phyloP scores from a whole-genome alignment of 1,284 basidiomycete species.

The Paramarasmius palmivorus region DNA sequence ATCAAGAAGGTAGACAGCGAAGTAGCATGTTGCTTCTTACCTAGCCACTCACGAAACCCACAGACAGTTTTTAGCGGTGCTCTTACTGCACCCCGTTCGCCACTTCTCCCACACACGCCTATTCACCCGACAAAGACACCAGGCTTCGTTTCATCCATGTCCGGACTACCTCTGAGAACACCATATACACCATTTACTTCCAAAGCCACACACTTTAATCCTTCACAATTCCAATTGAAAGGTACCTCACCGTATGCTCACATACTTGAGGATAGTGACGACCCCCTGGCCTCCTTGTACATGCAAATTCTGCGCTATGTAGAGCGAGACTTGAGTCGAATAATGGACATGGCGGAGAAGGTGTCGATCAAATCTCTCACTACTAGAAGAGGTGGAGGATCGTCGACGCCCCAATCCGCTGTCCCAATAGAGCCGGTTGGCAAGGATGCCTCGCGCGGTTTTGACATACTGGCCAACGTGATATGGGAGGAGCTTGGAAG shows the following conservation, averaged over 20 bases:
- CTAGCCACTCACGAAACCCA: constrained; percentile 1
- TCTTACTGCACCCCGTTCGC: constrained; percentile 67
- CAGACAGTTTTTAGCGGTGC: constrained; percentile 75
- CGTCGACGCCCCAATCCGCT: constrained; percentile 1
- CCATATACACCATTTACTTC: constrained; percentile 76
- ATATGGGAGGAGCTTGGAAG: constrained; percentile 85
- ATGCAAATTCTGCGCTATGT: constrained; percentile 84
- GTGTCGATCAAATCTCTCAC: constrained; percentile 50
- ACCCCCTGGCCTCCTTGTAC: constrained; percentile 73
- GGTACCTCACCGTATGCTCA: constrained; percentile 46
- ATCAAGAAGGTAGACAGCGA: constrained; percentile 64
- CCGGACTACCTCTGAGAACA: constrained; percentile 49
- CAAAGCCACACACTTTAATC: not conserved
- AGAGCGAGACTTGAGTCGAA: constrained; percentile 64
- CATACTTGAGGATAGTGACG: constrained; percentile 62
- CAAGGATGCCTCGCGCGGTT: constrained; percentile 43
- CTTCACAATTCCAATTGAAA: constrained; percentile 16
- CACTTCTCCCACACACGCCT: constrained; percentile 74
- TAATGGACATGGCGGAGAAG: constrained; percentile 79
- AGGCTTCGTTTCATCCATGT: constrained; percentile 25
- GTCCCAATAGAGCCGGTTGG: constrained; percentile 9
- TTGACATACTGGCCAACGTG: constrained; percentile 84
- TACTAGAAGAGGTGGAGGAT: constrained; percentile 20
- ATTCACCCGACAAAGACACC: constrained; percentile 36
- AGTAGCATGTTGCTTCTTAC: constrained; percentile 2